Conservation (phyloP, 352 stramenopile species). For the Globisporangium uncinulatum region DNA sequence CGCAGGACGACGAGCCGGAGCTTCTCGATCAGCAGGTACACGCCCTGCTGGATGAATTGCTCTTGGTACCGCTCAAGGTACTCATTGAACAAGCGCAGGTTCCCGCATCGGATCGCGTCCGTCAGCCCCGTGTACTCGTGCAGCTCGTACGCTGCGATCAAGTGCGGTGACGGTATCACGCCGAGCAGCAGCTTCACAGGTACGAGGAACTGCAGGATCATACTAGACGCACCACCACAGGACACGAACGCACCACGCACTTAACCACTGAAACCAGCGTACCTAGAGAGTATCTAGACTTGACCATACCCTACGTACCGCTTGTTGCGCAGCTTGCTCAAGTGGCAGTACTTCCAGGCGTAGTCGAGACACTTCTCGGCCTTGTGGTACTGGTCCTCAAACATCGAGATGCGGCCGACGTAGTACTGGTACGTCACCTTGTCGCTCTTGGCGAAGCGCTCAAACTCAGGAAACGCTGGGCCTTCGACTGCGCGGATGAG, state of each 20-base stretch:
- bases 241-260: neutral
- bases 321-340: conserved; percentile 85
- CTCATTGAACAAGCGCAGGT: conserved; percentile 91
- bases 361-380: conserved; percentile 93
- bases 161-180: conserved; percentile 84
- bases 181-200: conserved; percentile 93
- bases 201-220: conserved; percentile 94
- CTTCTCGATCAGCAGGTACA: conserved; percentile 96
- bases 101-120: conserved; percentile 87
- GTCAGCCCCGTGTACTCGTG: conserved; percentile 86
- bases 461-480: conserved; percentile 70
- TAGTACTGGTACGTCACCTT: conserved; percentile 97
- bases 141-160: conserved; percentile 89
- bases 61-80: conserved; percentile 88
- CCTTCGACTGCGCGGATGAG: conserved; percentile 85
- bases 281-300: neutral
- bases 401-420: conserved; percentile 94
- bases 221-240: conserved; percentile 23
- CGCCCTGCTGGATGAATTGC: conserved; percentile 89
- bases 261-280: too few species aligned
- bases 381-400: conserved; percentile 95
- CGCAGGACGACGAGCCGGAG: conserved; percentile 92
- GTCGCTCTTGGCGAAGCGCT: conserved; percentile 78
- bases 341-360: conserved; percentile 91
- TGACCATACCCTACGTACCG: conserved; percentile 16